Conservation (phyloP, 768 basidiomycete genomes). For the Termitomyces sp. region DNA sequence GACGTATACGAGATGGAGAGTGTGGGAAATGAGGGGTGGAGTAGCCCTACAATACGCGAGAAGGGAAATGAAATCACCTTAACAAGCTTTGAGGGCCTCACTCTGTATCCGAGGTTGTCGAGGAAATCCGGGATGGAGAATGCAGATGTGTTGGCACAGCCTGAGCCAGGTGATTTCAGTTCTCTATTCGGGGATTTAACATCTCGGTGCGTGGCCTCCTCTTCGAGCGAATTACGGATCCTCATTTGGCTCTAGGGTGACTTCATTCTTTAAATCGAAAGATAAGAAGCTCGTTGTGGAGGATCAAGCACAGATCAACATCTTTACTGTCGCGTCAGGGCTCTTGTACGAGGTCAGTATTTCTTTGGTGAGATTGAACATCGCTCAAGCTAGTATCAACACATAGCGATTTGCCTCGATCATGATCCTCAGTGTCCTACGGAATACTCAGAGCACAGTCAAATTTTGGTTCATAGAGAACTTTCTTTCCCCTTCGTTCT, state of each 20-base stretch:
- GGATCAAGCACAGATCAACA: constrained; percentile 89
- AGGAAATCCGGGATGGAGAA: constrained; percentile 73
- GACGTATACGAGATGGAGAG: constrained; percentile 82
- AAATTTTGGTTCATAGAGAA: constrained; percentile 99
- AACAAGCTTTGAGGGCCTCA: constrained; percentile 87
- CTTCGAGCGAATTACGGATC: background rate
- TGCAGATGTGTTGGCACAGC: constrained; percentile 70
- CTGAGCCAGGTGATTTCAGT: constrained; percentile 22
- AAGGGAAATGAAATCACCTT: constrained; percentile 75
- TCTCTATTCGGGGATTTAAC: constrained; percentile 45
- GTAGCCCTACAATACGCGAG: constrained; percentile 63
- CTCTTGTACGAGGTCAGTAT: constrained; percentile 82
- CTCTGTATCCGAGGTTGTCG: constrained; percentile 75
- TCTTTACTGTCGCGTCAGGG: constrained; percentile 98
- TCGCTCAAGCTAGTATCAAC: constrained; percentile 3
- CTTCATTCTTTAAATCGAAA: constrained; percentile 37
- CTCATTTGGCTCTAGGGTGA: constrained; percentile 28
- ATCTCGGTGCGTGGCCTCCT: constrained; percentile 39
- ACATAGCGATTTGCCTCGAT: constrained; percentile 92
- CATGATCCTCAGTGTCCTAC: constrained; percentile 95
- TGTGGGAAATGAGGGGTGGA: constrained; percentile 86
- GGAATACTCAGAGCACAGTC: constrained; percentile 90
- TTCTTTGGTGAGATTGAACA: background rate
- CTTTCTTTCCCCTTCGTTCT: constrained; percentile 95
- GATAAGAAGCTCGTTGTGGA: constrained; percentile 20